Base-by-base conservation (phyloP, 225 moss, liverwort and hornwort species). In the Climacium dendroides region DNA sequence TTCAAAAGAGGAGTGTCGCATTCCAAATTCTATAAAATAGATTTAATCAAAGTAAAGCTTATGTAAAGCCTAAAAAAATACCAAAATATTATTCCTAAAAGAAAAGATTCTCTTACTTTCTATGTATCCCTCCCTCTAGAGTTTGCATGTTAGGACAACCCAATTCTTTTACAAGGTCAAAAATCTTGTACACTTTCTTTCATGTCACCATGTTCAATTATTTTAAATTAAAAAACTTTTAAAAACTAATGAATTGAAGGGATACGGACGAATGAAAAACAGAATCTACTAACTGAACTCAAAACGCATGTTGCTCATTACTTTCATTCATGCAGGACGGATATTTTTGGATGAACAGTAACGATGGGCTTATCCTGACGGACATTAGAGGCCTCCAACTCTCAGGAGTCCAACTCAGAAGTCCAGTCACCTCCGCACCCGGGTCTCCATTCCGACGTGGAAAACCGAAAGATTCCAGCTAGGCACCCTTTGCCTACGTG, bases 41-140 rank as follows among this genome's bases (percentile, higher is more conserved):
- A 39, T 39, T 13, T 39, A 6, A 39, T 24, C 39, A 2, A 69
- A 13, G 7, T 23, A 39, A 67, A 20, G 10, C 19, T 12, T 37
- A 37, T n/a, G n/a, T n/a, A n/a, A n/a, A n/a, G n/a, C n/a, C n/a
- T n/a, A n/a, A n/a, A 1, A n/a, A 66, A 67, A 37, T 23, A 67
- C 23, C 23, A 19, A 67, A 67, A 37, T 69, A 23, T 13, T n/a
- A 39, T 37, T 39, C 13, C 6, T 67, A 67, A n/a, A 32, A 9
- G n/a, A 28, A 16, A 26, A 43, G 9, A 71, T 28, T 45, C 3
- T 15, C 15, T 9, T 45, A 45, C 15, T 5, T 45, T 72, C 15
- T 15, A 29, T 73, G 2, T 73, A 30, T 30, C 11, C 16, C 0
- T 26, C 8, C 15, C 0, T 28, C 9, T 47, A 0, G 2, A n/a